phyloP scores from a whole-genome alignment of 2,329 filamentous ascomycete species.

The Botrytis fragariae region DNA sequence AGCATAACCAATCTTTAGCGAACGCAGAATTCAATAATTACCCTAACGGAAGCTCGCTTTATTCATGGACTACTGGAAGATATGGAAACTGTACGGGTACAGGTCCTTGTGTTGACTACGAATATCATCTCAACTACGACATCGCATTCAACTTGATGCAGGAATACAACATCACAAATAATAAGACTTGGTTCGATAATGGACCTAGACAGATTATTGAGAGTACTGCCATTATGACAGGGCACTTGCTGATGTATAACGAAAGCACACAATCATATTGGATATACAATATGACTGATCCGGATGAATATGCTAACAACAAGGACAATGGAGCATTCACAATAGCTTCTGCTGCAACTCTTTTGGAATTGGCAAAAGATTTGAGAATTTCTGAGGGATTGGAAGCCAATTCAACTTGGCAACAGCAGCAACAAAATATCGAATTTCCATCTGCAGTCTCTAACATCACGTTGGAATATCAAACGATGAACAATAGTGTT shows the following conservation, averaged over 20 bases:
- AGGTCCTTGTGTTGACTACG: slow-evolving; percentile 65
- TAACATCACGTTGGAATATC: slow-evolving; percentile 62
- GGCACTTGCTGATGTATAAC: slow-evolving; percentile 59
- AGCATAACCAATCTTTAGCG: slow-evolving; percentile 56
- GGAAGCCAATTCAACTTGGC: slow-evolving; percentile 56
- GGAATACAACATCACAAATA: slow-evolving; percentile 38
- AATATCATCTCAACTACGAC: slow-evolving; percentile 70
- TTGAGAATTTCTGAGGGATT: slow-evolving; percentile 29
- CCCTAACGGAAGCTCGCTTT: slow-evolving; percentile 57
- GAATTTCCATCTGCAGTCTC: slow-evolving; percentile 52
- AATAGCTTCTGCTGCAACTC: slow-evolving; percentile 42
- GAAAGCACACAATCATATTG: slow-evolving; percentile 49
- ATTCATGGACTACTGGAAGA: slow-evolving; percentile 65
- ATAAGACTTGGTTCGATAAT: slow-evolving; percentile 39
- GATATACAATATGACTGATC: slow-evolving; percentile 67
- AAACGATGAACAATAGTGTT: slow-evolving; percentile 63
- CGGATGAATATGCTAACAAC: slow-evolving; percentile 43
- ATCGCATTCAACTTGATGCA: slow-evolving; percentile 53
- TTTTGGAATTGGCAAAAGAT: slow-evolving; percentile 48
- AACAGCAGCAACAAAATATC: slow-evolving; percentile 54
- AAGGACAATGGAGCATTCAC: slow-evolving; percentile 66
- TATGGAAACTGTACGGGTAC: slow-evolving; percentile 66
- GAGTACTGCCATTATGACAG: slow-evolving; percentile 59
- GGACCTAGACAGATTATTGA: slow-evolving; percentile 62
- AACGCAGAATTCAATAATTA: slow-evolving; percentile 62